Conservation (phyloP, 2,329 filamentous ascomycete species). For the Esteya vermicola region DNA sequence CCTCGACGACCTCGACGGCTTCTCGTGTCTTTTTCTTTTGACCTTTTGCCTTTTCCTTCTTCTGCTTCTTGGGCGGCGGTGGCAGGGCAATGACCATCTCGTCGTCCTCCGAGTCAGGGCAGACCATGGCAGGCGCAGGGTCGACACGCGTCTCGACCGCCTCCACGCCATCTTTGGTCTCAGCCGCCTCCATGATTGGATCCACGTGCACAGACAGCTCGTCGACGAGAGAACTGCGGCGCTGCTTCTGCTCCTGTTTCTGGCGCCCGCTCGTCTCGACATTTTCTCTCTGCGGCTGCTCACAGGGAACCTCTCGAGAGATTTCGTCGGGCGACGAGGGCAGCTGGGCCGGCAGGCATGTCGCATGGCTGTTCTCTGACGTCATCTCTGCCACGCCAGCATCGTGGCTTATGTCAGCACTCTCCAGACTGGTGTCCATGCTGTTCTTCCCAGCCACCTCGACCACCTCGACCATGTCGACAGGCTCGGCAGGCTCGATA, state of each 20-base stretch:
- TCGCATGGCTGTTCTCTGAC: too few species aligned
- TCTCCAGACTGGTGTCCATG: neutral
- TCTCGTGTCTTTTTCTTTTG: neutral
- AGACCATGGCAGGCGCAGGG: neutral
- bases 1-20: neutral
- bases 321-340: conserved; percentile 16
- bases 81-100: neutral
- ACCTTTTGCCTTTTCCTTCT: neutral
- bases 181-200: neutral
- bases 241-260: neutral
- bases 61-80: neutral
- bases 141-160: too few species aligned
- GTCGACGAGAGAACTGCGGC: neutral
- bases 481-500: neutral
- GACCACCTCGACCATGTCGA: neutral
- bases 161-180: too few species aligned
- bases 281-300: too few species aligned
- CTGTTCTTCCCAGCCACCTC: neutral
- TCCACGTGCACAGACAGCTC: neutral
- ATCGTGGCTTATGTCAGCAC: neutral
- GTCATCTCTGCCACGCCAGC: neutral
- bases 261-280: too few species aligned
- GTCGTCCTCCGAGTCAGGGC: neutral
- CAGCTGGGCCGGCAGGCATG: neutral
- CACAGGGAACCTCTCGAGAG: neutral